Conservation (phyloP, 2,329 filamentous ascomycete species). For the Zymoseptoria brevis region DNA sequence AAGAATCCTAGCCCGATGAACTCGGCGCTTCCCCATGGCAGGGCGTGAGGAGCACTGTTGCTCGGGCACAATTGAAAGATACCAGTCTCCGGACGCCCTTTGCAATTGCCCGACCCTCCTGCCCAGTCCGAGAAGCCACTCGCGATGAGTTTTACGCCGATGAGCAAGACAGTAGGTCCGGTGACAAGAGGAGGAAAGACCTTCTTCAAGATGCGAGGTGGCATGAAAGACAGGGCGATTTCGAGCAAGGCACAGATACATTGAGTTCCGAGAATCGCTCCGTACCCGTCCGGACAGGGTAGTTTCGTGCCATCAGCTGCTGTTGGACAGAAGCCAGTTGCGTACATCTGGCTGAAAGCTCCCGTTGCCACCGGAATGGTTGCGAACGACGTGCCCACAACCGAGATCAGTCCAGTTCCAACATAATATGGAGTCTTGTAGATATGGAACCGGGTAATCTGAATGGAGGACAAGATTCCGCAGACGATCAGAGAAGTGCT, state of each 20-base stretch:
- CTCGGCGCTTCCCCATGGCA: slow-evolving; percentile 71
- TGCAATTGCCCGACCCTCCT: slow-evolving; percentile 58
- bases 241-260: slow-evolving; percentile 50
- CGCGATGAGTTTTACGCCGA: slow-evolving; percentile 64
- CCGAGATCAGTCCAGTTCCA: slow-evolving; percentile 72
- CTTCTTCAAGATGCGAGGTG: slow-evolving; percentile 53
- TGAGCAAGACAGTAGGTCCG: slow-evolving; percentile 59
- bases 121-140: slow-evolving; percentile 72
- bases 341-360: slow-evolving; percentile 69
- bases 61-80: slow-evolving; percentile 59
- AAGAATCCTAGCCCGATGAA: slow-evolving; percentile 73
- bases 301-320: slow-evolving; percentile 56
- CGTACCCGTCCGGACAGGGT: slow-evolving; percentile 70
- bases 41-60: slow-evolving; percentile 59
- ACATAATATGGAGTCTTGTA: slow-evolving; percentile 64
- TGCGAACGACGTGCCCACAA: slow-evolving; percentile 70
- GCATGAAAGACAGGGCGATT: slow-evolving; percentile 66
- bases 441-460: slow-evolving; percentile 71
- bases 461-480: slow-evolving; percentile 63
- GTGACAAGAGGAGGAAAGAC: slow-evolving; percentile 73
- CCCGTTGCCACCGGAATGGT: slow-evolving; percentile 67
- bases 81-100: slow-evolving; percentile 37
- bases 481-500: slow-evolving; percentile 73
- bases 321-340: slow-evolving; percentile 57
- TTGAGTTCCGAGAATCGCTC: slow-evolving; percentile 62